phyloP scores from a whole-genome alignment of 164 flowering plant genomes.

The Akebia trifoliata region DNA sequence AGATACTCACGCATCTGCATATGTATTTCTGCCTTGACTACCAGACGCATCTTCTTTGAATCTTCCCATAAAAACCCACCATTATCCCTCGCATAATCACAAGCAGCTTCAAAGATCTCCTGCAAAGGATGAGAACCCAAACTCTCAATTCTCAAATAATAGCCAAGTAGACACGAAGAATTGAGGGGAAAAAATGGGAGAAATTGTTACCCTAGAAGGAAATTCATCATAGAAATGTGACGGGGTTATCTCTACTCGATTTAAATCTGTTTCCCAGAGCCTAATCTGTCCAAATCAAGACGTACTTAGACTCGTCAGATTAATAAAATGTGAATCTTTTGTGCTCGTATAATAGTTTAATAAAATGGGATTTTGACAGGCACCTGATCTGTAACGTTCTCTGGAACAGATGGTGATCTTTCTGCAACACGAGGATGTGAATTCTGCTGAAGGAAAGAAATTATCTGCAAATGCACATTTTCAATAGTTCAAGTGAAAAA shows the following conservation, averaged over 20 bases:
- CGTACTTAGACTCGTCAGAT: conserved; percentile 7
- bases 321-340: background rate
- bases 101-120: conserved; percentile 79
- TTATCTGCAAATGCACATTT: conserved; percentile 51
- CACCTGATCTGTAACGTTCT: conserved; percentile 97
- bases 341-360: too few relatives aligned
- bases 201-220: conserved; percentile 55
- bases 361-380: background rate
- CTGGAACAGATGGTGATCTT: conserved; percentile 77
- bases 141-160: background rate
- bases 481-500: background rate
- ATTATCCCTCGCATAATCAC: conserved; percentile 73
- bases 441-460: conserved; percentile 89
- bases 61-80: conserved; percentile 72
- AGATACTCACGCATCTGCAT: conserved; percentile 58
- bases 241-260: conserved; percentile 59
- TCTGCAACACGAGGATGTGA: conserved; percentile 96
- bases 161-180: background rate
- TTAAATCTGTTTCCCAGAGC: conserved; percentile 82
- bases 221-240: conserved; percentile 70
- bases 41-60: conserved; percentile 59
- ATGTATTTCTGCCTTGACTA: conserved; percentile 65
- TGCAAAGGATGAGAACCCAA: conserved; percentile 17
- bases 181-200: background rate
- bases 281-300: conserved; percentile 50